These are phyloP conservation scores for Avena sativa DNA, from an alignment of 176 grass and related monocot species.

Conservation along the genomic window DNA sequence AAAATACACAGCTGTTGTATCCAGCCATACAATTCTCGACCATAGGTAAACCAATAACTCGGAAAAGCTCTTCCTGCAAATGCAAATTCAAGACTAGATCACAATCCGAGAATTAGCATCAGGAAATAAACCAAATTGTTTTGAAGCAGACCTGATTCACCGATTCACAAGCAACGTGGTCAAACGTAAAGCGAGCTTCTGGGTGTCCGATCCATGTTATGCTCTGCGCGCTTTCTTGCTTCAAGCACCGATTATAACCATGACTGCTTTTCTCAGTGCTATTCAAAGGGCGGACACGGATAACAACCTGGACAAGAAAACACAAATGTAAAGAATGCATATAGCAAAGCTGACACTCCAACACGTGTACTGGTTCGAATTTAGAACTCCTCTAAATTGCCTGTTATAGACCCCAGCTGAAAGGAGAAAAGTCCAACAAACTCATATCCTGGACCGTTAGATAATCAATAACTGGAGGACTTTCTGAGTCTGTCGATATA, in stretches of 20 bases:
- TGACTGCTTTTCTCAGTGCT: conserved; percentile 59
- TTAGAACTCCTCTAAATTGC: neutral
- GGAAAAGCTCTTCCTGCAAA: conserved; percentile 83
- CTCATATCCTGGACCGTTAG: neutral
- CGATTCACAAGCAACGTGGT: conserved; percentile 94
- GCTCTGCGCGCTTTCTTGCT: conserved; percentile 77
- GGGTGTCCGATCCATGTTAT: conserved; percentile 92
- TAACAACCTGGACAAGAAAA: conserved; percentile 70
- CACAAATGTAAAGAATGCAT: conserved; percentile 37
- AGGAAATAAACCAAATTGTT: conserved; percentile 26
- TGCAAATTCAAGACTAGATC: conserved; percentile 31
- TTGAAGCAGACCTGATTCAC: conserved; percentile 76
- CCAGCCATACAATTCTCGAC: conserved; percentile 97
- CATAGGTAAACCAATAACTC: conserved; percentile 89
- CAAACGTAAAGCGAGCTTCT: conserved; percentile 80
- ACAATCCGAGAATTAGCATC: conserved; percentile 25
- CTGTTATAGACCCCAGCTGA: neutral
- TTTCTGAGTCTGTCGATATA: neutral
- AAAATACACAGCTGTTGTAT: conserved; percentile 96
- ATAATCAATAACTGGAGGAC: neutral
- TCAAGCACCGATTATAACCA: conserved; percentile 82
- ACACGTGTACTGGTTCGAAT: neutral
- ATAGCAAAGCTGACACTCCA: conserved; percentile 8
- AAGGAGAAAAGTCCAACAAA: neutral
- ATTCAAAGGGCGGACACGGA: conserved; percentile 83